phyloP scores from a whole-genome alignment of 2,329 filamentous ascomycete species.

The Metarhizium guizhouense region DNA sequence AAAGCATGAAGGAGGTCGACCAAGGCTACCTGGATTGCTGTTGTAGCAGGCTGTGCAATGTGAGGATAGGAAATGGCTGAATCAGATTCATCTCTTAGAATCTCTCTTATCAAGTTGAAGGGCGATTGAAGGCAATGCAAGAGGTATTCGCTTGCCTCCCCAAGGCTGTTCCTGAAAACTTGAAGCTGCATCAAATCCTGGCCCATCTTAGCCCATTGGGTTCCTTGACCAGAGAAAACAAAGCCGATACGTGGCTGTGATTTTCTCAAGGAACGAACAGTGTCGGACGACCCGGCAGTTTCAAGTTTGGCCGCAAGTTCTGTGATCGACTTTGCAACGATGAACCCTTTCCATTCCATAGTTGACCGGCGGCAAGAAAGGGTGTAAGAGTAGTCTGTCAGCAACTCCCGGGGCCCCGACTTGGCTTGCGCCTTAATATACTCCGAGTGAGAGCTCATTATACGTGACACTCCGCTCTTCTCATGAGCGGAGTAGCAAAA shows the following conservation, averaged over 20 bases:
- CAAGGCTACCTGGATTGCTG: conserved; percentile 32
- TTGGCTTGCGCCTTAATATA: conserved; percentile 17
- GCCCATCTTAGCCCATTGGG: conserved; percentile 35
- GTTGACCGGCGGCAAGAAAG: conserved; percentile 34
- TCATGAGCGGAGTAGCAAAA: conserved; percentile 37
- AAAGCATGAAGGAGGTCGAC: conserved; percentile 29
- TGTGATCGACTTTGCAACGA: conserved; percentile 24
- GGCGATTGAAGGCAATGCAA: conserved; percentile 17
- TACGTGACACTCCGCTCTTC: conserved; percentile 26
- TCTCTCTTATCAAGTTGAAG: conserved; percentile 27
- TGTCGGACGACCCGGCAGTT: conserved; percentile 8
- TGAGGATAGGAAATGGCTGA: conserved; percentile 24
- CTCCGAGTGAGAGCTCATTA: conserved; percentile 25
- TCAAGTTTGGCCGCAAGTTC: conserved; percentile 24
- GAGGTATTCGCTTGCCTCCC: conserved; percentile 22
- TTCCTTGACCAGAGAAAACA: conserved; percentile 34
- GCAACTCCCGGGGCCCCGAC: conserved; percentile 9
- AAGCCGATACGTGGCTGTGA: conserved; percentile 27
- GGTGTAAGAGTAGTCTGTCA: conserved; percentile 37
- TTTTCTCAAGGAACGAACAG: conserved; percentile 16
- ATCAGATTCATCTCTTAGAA: conserved; percentile 16
- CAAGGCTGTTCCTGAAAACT: conserved; percentile 31
- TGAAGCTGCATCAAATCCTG: conserved; percentile 30
- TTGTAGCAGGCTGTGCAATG: conserved; percentile 32
- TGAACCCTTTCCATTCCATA: conserved; percentile 32